These are phyloP conservation scores for Saccharomycopsis schoenii DNA, from an alignment of 805 yeast genomes.

Conservation along the genomic window DNA sequence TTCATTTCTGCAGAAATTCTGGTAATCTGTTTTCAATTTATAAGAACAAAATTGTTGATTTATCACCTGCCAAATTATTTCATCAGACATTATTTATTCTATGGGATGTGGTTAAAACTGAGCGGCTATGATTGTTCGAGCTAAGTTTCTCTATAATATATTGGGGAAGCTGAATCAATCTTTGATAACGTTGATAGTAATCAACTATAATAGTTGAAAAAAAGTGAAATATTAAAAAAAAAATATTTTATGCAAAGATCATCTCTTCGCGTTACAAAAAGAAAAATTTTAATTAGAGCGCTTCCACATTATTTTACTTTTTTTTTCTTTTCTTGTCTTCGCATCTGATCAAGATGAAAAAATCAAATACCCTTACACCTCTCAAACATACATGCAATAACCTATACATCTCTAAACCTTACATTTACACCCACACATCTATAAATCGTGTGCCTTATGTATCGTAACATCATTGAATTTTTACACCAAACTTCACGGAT, in stretches of 20 bases:
- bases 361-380: background rate
- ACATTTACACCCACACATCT: too few species aligned
- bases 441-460: too few species aligned
- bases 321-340: background rate
- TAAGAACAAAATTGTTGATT: slow-evolving; percentile 94
- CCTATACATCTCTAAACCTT: too few species aligned
- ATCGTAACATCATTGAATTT: too few species aligned
- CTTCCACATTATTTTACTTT: background rate
- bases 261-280: background rate
- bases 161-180: too few species aligned
- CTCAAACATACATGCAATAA: too few species aligned
- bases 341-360: background rate
- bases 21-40: slow-evolving; percentile 79
- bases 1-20: slow-evolving; percentile 91
- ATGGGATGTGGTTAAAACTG: background rate
- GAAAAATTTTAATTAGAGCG: background rate
- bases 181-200: too few species aligned
- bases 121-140: too few species aligned
- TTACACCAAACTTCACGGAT: too few species aligned
- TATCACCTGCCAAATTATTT: slow-evolving; percentile 95
- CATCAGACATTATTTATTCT: slow-evolving; percentile 39
- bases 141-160: too few species aligned
- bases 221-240: background rate
- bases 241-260: background rate
- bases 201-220: background rate